A percentile compares a stretch with the other conserved stretches of the same genome.
Conservation (phyloP, 169 alveolate genomes). For the Plasmodium ovale region DNA sequence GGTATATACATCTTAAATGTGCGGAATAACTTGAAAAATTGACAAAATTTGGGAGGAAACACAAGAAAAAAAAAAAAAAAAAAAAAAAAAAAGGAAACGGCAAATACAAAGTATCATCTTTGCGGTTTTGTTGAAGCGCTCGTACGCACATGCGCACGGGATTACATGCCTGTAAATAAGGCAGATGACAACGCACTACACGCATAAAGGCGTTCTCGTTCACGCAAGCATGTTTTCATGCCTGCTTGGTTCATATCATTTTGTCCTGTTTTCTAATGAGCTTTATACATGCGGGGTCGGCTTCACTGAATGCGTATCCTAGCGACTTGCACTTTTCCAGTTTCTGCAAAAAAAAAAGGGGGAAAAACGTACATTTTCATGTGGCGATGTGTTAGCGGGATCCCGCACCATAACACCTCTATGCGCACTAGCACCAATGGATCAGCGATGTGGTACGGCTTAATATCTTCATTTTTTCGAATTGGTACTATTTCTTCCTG, state of each 20-base stretch:
- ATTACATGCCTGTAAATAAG: no score
- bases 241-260: slow-evolving; percentile 15
- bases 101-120: neutral
- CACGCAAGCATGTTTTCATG: no score
- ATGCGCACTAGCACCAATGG: no score
- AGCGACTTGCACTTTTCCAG: slow-evolving; percentile 30
- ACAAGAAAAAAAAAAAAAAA: neutral
- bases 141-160: no score
- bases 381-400: no score
- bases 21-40: no score
- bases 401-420: no score
- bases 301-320: slow-evolving; percentile 77
- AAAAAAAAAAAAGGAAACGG: neutral
- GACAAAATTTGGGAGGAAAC: neutral
- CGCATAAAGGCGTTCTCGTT: no score
- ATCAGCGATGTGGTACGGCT: no score
- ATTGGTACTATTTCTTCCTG: slow-evolving; percentile 21
- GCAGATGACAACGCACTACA: no score
- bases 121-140: neutral
- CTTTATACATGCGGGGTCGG: slow-evolving; percentile 71
- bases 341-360: slow-evolving; percentile 15
- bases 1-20: no score
- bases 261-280: slow-evolving; percentile 71
- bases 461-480: neutral
- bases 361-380: neutral